phyloP scores from a whole-genome alignment of 2,329 filamentous ascomycete genomes.

The Aspergillus sojae region DNA sequence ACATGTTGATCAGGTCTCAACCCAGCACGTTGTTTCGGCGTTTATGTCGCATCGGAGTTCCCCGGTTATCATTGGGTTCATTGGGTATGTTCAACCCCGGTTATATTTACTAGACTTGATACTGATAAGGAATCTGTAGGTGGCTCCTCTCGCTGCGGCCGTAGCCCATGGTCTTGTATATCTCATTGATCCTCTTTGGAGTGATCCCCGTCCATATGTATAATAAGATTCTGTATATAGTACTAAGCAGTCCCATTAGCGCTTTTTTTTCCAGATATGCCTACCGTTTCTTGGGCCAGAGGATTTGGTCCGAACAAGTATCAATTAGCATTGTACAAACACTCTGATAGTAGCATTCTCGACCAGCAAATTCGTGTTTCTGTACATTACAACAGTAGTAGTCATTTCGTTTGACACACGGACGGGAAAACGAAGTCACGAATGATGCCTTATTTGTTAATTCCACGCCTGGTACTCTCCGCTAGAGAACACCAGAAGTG shows the following conservation, averaged over 20 bases:
- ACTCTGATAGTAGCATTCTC: too few relatives aligned
- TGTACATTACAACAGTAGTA: too few relatives aligned
- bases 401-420: too few relatives aligned
- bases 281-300: too few relatives aligned
- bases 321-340: too few relatives aligned
- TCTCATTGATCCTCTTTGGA: conserved; percentile 30
- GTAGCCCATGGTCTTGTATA: conserved; percentile 37
- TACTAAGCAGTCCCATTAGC: not conserved
- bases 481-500: too few relatives aligned
- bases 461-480: too few relatives aligned
- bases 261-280: too few relatives aligned
- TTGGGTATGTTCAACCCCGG: conserved; percentile 28
- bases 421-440: too few relatives aligned
- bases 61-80: conserved; percentile 43
- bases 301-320: too few relatives aligned
- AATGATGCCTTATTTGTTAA: too few relatives aligned
- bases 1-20: conserved; percentile 38
- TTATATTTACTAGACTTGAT: not conserved
- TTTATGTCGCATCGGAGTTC: conserved; percentile 44
- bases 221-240: not conserved
- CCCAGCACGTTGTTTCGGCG: conserved; percentile 50
- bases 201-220: conserved; percentile 8
- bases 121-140: conserved; percentile 9
- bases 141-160: conserved; percentile 35
- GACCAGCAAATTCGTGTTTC: too few relatives aligned